phyloP scores from a whole-genome alignment of 208 protist genomes.

The Spongospora subterranea region DNA sequence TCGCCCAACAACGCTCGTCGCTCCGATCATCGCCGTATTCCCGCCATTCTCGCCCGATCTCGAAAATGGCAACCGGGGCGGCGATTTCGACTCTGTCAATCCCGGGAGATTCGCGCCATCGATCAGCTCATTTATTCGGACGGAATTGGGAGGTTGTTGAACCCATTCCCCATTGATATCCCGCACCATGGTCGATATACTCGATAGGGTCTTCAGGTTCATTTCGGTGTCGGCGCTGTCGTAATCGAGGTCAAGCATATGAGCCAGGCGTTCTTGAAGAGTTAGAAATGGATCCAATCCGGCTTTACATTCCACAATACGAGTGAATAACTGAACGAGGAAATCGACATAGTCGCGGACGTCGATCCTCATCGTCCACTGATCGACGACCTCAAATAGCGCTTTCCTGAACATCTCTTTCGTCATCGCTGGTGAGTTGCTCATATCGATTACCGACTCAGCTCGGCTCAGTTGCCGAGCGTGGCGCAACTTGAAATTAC shows the following conservation, averaged over 20 bases:
- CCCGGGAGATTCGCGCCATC: no score
- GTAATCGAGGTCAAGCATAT: background rate
- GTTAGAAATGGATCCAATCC: background rate
- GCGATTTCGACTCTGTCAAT: no score
- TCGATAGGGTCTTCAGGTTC: background rate
- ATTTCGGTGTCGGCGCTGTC: background rate
- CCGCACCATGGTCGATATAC: background rate
- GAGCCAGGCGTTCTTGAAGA: background rate
- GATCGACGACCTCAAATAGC: constrained; percentile 38
- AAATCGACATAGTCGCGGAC: constrained; percentile 37
- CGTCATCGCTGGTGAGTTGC: background rate
- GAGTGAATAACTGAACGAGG: constrained; percentile 31
- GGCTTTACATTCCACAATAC: background rate
- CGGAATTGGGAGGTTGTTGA: background rate
- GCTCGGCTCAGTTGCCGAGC: background rate
- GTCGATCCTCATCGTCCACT: constrained; percentile 36
- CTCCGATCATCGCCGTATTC: no score
- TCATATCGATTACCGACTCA: background rate
- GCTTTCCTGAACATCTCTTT: background rate
- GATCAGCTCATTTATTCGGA: background rate
- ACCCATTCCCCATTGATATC: background rate
- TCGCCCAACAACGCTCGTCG: no score
- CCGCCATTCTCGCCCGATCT: background rate
- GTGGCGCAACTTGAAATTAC: background rate
- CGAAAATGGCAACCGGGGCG: no score